Evolutionary conservation across 805 yeast species (phyloP).

Genomic region (Pichia cabralensis): DNA sequence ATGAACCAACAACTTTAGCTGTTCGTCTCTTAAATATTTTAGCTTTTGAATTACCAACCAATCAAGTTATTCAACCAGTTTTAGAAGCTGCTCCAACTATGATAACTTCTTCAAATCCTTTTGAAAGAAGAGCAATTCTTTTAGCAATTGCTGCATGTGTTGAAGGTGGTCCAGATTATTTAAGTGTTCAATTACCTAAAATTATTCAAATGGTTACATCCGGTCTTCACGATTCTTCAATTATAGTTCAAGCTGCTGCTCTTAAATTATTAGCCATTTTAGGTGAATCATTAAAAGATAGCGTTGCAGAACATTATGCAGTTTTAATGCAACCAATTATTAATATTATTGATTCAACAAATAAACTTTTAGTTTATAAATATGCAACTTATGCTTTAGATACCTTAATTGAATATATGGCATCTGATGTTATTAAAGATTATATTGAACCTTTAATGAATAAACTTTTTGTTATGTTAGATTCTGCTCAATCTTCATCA

Average conservation of each 20-base stretch:
- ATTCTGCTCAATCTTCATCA: constrained; percentile 62
- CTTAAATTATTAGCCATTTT: constrained; percentile 69
- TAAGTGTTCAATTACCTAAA: constrained; percentile 63
- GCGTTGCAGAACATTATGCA: constrained; percentile 76
- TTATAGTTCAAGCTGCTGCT: constrained; percentile 77
- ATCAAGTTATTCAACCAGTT: constrained; percentile 79
- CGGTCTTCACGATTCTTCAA: constrained; percentile 69
- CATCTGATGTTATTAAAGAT: constrained; percentile 67
- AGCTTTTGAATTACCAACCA: constrained; percentile 81
- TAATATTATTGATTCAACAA: constrained; percentile 76
- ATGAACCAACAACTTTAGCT: constrained; percentile 66
- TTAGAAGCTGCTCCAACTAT: constrained; percentile 51
- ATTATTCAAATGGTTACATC: constrained; percentile 61
- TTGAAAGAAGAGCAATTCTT: constrained; percentile 81
- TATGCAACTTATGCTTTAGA: constrained; percentile 88
- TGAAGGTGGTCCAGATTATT: constrained; percentile 90
- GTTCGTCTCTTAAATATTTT: constrained; percentile 70
- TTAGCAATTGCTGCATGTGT: constrained; percentile 74
- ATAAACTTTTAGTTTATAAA: constrained; percentile 75
- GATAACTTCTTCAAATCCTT: constrained; percentile 53
- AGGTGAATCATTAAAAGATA: constrained; percentile 76
- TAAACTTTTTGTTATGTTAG: constrained; percentile 76
- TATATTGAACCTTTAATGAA: constrained; percentile 87
- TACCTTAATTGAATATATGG: constrained; percentile 84
- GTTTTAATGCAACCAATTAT: constrained; percentile 78